Conservation (phyloP, 768 basidiomycete species). For the Jaapia argillacea region DNA sequence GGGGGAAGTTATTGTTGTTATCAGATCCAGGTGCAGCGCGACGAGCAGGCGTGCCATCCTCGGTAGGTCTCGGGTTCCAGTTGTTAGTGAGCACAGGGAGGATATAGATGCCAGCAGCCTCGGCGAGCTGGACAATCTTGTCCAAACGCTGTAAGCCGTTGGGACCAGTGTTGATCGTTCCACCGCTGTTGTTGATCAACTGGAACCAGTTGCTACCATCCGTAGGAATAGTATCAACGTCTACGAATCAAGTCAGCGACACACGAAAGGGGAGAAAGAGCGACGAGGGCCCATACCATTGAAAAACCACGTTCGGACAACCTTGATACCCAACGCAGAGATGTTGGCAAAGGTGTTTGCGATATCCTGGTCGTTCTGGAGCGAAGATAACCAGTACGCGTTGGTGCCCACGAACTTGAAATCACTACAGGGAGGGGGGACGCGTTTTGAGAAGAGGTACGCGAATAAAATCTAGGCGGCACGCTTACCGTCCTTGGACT, state of each 20-base stretch:
- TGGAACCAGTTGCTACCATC: constrained; percentile 57
- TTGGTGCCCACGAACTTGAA: constrained; percentile 43
- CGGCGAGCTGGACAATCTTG: constrained; percentile 40
- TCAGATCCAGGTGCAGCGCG: constrained; percentile 16
- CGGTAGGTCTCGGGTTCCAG: neutral
- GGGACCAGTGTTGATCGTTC: constrained; percentile 43
- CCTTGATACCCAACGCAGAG: constrained; percentile 39
- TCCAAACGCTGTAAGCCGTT: constrained; percentile 56
- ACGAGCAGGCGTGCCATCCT: neutral
- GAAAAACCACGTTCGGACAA: constrained; percentile 63
- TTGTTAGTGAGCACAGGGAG: constrained; percentile 10
- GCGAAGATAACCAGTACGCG: constrained; percentile 49
- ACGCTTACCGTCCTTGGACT: constrained; percentile 42
- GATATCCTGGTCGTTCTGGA: constrained; percentile 46
- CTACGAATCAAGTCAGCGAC: neutral
- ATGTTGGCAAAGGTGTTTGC: constrained; percentile 47
- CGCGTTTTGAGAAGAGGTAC: neutral
- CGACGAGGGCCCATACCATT: too few species aligned
- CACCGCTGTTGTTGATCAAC: constrained; percentile 38
- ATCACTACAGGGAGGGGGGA: constrained; percentile 2
- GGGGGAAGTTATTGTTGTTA: constrained; percentile 31
- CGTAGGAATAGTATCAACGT: constrained; percentile 10
- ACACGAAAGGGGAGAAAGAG: too few species aligned
- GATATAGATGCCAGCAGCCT: constrained; percentile 42
- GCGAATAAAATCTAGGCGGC: neutral